Evolutionary conservation across 2,329 filamentous ascomycete genomes (phyloP), one percentile per base, ranked within the genome.

Genomic region (Beauveria sp.): DNA sequence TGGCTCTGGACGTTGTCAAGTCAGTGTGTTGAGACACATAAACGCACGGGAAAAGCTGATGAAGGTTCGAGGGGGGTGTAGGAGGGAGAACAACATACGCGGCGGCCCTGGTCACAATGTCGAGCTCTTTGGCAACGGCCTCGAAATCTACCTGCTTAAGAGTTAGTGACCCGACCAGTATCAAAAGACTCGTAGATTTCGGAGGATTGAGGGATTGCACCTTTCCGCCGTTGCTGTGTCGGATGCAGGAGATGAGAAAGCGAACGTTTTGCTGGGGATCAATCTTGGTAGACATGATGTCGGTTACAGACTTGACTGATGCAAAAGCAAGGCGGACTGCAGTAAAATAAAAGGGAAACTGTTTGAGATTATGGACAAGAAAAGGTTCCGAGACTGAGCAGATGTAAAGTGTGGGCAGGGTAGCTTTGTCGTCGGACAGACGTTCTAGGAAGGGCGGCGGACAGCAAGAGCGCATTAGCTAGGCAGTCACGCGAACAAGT

Each of bases 231-330:
- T 74, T 78, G 10, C 83, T 81, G 71, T 85, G 73, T 58, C 80
- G 79, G 70, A 90, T 87, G 72, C 87, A 90, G 58, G 78, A 77
- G 54, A 90, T 79, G 26, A 90, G 77, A 70, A 90, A 89, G 63
- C 80, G 81, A 72, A 89, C 79, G 66, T 88, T 85, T 0, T 73
- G 73, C 30, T 84, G 78, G 22, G 81, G 75, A 30, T 83, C 79
- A 24, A 75, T 73, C 22, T 43, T 54, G 62, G 76, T 70, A 44
- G 81, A 75, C 83, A 85, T 86, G 12, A 65, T 77, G 28, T 24
- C 28, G 44, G 12, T 37, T 12, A n/a, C 6, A 9, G 16, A 14
- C 2, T 34, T 22, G 40, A 14, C 22, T 37, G 34, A 37, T 5
- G 5, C 34, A 37, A 37, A 37, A 37, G 14, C 16, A 6, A 37